Evolutionary conservation across 106 monocot genomes (phyloP).

Genomic region (Agapanthus africanus): DNA sequence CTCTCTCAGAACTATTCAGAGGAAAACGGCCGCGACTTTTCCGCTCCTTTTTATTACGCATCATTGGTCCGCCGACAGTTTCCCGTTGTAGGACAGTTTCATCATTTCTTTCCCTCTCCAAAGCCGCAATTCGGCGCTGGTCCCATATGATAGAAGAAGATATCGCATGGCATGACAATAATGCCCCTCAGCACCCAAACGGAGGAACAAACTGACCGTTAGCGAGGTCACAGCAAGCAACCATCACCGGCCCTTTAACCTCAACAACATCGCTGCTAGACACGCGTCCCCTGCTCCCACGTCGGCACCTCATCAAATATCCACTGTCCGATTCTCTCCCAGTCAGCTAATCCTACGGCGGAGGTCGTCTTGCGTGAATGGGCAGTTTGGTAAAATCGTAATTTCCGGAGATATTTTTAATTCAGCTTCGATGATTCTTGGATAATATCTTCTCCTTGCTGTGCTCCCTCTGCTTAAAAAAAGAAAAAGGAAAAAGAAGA

Average conservation of each 20-base stretch:
- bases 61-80: neutral
- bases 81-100: neutral
- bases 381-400: neutral
- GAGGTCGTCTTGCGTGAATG: neutral
- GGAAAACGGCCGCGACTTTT: slow-evolving; percentile 2
- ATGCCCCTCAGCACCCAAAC: neutral
- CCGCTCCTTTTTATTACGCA: neutral
- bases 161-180: neutral
- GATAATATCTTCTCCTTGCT: neutral
- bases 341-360: neutral
- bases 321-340: neutral
- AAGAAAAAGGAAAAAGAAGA: neutral
- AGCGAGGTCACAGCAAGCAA: neutral
- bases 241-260: neutral
- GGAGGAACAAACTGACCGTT: no score
- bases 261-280: neutral
- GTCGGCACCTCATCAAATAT: neutral
- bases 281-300: neutral
- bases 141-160: no score
- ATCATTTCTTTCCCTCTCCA: no score
- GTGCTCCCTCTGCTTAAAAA: neutral
- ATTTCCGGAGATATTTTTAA: neutral
- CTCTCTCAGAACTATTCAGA: neutral
- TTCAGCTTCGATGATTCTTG: neutral
- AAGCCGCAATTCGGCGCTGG: no score